Evolutionary conservation across 176 grass and related monocot species (phyloP), one percentile per base, ranked within the genome.

Genomic region (Hordeum marinum): DNA sequence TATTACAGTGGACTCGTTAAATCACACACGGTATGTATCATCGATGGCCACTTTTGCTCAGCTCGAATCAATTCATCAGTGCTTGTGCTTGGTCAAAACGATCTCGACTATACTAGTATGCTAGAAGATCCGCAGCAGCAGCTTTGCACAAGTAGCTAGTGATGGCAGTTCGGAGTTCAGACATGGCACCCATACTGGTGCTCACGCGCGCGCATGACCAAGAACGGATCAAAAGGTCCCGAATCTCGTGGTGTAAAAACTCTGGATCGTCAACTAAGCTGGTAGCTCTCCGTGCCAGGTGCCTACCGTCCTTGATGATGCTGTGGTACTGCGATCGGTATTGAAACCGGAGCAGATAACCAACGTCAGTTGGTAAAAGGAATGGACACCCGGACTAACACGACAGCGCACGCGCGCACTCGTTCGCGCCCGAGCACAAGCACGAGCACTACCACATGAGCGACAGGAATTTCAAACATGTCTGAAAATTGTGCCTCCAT

Each of bases 401-500:
- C 54, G 54, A 57, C 54, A 18, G 20, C 52, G 52, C 52, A 55
- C 52, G 52, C 21, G 52, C 52, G 52, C 52, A 55, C 52, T 21
- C 18, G 52, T 21, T 55, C 52, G 7, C 52, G 52, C 52, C 52
- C 52, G 1, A 2, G 48, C 48, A 52, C 48, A 0, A 2, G 48
- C 48, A 52, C 48, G 1, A 57, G 0, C 52, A 52, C 37, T 34
- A 61, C 13, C n/a, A 46, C n/a, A 46, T 7, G 35, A n/a, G 35
- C 27, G 45, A 57, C n/a, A 31, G 8, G 9, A 24, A 14, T 41
- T 86, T 82, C 35, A 57, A 46, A 83, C 37, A 63, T 77, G 7
- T 35, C 20, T 72, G 78, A 72, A 78, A 46, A 52, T 50, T 41
- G 27, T 20, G 50, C 55, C 42, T 72, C 79, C 79, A 82, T 72